Conservation (phyloP, 2,329 filamentous ascomycete species). For the Xylaria sp. region DNA sequence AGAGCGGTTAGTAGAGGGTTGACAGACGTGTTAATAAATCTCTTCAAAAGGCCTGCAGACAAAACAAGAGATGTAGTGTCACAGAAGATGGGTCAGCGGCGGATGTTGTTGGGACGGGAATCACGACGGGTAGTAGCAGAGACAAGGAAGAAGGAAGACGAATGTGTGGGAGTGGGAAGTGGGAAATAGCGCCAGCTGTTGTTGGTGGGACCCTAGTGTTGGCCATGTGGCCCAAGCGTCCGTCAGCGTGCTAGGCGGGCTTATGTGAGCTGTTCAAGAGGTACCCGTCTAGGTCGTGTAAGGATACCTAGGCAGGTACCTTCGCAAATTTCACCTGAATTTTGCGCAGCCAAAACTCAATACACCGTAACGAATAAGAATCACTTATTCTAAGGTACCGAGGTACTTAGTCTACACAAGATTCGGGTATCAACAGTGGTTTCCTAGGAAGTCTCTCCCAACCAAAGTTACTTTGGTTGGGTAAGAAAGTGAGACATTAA, state of each 20-base stretch:
- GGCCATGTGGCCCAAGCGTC: conserved; percentile 29
- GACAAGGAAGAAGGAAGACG: conserved; percentile 21
- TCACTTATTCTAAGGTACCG: too few relatives aligned
- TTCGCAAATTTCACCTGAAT: too few relatives aligned
- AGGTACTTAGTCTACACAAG: too few relatives aligned
- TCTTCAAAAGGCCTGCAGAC: conserved; percentile 1
- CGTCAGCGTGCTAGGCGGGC: not conserved
- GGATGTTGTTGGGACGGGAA: conserved; percentile 24
- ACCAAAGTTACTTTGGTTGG: too few relatives aligned
- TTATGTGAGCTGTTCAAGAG: not conserved
- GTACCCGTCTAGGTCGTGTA: too few relatives aligned
- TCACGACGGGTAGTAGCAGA: conserved; percentile 22
- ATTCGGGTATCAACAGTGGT: too few relatives aligned
- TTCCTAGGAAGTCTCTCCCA: too few relatives aligned
- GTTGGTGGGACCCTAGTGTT: not conserved
- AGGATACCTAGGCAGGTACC: too few relatives aligned
- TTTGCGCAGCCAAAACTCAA: too few relatives aligned
- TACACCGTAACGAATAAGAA: too few relatives aligned
- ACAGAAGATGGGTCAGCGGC: conserved; percentile 20
- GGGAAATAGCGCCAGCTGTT: conserved; percentile 15
- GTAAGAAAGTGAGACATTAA: too few relatives aligned
- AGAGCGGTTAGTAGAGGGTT: conserved; percentile 38
- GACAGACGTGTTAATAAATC: conserved; percentile 8
- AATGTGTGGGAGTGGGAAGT: conserved; percentile 9
- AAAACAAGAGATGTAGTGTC: conserved; percentile 25